phyloP scores from a whole-genome alignment of 1,284 basidiomycete species.

The Ustilago xerochloae region DNA sequence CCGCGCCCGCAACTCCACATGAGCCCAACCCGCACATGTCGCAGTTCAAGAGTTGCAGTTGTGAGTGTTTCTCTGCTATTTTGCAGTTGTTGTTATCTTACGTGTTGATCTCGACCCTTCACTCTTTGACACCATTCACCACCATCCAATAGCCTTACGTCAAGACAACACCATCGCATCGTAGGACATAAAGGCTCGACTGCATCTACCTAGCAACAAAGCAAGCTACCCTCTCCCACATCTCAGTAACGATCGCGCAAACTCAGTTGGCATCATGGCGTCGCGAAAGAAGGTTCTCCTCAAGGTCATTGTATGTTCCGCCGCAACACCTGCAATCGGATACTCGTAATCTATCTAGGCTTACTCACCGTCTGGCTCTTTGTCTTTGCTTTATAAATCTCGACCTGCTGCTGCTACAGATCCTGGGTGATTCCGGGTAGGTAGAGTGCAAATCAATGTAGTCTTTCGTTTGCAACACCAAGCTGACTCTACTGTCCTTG shows the following conservation, averaged over 20 bases:
- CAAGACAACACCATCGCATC: background rate
- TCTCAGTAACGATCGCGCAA: background rate
- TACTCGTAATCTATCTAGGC: no score
- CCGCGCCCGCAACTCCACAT: constrained; percentile 5
- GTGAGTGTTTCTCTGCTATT: background rate
- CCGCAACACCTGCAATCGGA: no score
- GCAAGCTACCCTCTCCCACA: constrained; percentile 1
- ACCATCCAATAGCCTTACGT: background rate
- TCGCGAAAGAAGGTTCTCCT: constrained; percentile 81
- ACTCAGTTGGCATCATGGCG: constrained; percentile 69
- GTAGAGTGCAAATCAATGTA: no score
- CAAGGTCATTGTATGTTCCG: constrained; percentile 73
- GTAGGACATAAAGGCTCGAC: background rate
- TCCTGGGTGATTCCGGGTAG: constrained; percentile 64
- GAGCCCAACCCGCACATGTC: constrained; percentile 20
- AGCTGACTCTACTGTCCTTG: background rate
- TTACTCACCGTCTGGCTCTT: constrained; percentile 2
- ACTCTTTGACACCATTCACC: background rate
- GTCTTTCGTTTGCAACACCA: background rate
- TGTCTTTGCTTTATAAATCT: background rate
- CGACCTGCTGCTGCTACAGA: constrained; percentile 16
- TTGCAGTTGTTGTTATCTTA: constrained; percentile 10
- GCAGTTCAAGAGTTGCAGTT: no score
- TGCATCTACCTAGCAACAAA: background rate
- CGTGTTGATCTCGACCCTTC: constrained; percentile 19